Percentiles rank a stretch among this genome's conserved stretches.
These are phyloP conservation scores for Magnusiomyces tetraspermus DNA, from an alignment of 1,139 yeast genomes.

Conservation along the genomic window DNA sequence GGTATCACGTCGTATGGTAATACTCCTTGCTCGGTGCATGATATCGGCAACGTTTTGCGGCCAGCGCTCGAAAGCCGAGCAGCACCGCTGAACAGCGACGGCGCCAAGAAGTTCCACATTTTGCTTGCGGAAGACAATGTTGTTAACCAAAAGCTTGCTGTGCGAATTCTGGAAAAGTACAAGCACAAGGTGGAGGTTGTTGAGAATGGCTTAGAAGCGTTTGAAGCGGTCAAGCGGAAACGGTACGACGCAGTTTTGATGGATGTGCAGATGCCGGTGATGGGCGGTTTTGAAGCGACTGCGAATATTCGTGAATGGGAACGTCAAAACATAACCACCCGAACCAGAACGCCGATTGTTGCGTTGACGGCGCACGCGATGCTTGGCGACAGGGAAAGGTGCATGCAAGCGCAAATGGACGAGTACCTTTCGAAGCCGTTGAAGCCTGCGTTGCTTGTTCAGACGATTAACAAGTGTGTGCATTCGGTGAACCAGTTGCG, in stretches of 20 bases:
- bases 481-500: slow-evolving; percentile 40
- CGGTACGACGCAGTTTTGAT: slow-evolving; percentile 73
- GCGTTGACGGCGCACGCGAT: slow-evolving; percentile 89
- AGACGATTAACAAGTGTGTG: slow-evolving; percentile 75
- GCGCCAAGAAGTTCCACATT: slow-evolving; percentile 63
- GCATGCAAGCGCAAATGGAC: slow-evolving; percentile 84
- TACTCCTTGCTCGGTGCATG: slow-evolving; percentile 75
- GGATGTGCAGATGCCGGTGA: slow-evolving; percentile 94
- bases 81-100: slow-evolving; percentile 71
- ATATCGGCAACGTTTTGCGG: slow-evolving; percentile 69
- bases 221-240: slow-evolving; percentile 59
- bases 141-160: slow-evolving; percentile 79
- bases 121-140: slow-evolving; percentile 79
- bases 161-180: slow-evolving; percentile 28
- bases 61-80: slow-evolving; percentile 80
- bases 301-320: slow-evolving; percentile 83
- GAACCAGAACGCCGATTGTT: slow-evolving; percentile 74
- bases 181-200: slow-evolving; percentile 33
- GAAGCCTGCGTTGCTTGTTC: slow-evolving; percentile 72
- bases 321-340: slow-evolving; percentile 62
- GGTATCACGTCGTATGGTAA: slow-evolving; percentile 85
- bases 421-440: slow-evolving; percentile 81
- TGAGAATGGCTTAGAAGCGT: slow-evolving; percentile 76
- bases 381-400: slow-evolving; percentile 82
- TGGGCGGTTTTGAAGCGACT: slow-evolving; percentile 92